Evolutionary conservation across 805 yeast genomes (phyloP), one percentile per base, ranked within the genome.

Genomic region (Starmerella lactis-condensi): DNA sequence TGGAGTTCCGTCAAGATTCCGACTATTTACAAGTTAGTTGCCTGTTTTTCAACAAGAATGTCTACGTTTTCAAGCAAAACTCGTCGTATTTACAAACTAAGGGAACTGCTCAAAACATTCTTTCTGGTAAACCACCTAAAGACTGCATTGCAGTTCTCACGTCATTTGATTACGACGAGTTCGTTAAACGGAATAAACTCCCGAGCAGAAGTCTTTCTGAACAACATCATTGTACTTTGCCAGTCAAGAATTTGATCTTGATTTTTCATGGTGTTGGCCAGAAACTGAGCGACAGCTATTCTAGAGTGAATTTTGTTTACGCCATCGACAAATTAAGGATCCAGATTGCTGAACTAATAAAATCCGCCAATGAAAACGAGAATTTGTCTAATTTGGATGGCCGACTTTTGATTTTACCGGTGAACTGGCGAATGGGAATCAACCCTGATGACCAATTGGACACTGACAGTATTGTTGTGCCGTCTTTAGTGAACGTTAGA

Each of bases 181-280:
- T 52, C 51, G 49, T 51, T 31, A 30, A 31, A 24, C 17, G 34
- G 26, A 34, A 41, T 26, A 15, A 27, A 9, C 29, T 48, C 16
- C 52, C 54, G 2, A 50, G 45, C 22, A 39, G 53, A 8, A 38
- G 39, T 6, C 42, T 46, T 6, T 56, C 50, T 33, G 37, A 39
- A 17, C 31, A 39, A 9, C 42, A 33, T 15, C 42, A 41, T 33
- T 32, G 18, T 22, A 54, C 56, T 3, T 32, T 62, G 30, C 54
- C 60, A 20, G 52, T 70, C 18, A 69, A 67, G 18, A 73, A 72
- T 45, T 57, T 85, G 39, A 67, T 83, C 1, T 57, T 85, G 9
- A 85, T 93, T 41, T 67, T 85, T 27, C 98, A 85, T 52, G 96
- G 98, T 0, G 78, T 89, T 39, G 98, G 98, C 2, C 98, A 85